Conservation (phyloP, 2,329 filamentous ascomycete species). For the Fusarium nygamai region DNA sequence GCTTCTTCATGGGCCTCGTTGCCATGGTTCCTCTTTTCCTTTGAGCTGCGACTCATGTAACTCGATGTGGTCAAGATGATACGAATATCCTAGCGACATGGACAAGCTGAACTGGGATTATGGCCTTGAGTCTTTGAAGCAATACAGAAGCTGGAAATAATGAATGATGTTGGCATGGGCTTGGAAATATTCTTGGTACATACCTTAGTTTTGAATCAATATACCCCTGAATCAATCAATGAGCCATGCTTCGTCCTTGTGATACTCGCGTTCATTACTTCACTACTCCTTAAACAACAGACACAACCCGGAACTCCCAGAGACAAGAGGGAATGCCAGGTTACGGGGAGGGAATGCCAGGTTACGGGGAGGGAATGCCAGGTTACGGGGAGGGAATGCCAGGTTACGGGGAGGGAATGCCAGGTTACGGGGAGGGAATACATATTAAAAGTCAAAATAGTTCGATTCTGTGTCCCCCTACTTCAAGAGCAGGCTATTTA, state of each 20-base stretch:
- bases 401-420: too few species aligned
- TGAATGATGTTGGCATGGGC: slow-evolving; percentile 5
- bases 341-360: too few species aligned
- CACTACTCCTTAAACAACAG: not conserved
- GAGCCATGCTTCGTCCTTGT: not conserved
- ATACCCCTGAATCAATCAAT: slow-evolving; percentile 19
- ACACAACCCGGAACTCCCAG: not conserved
- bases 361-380: too few species aligned
- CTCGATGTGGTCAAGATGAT: not conserved
- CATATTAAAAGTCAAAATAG: slow-evolving; percentile 2
- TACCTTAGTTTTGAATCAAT: slow-evolving; percentile 6
- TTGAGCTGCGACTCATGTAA: slow-evolving; percentile 7
- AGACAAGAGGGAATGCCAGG: too few species aligned
- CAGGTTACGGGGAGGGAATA: not conserved
- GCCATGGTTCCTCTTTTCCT: slow-evolving; percentile 41
- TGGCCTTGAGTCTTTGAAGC: not conserved
- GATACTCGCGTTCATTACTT: not conserved
- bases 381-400: too few species aligned
- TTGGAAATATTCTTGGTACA: not conserved
- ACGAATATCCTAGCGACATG: not conserved
- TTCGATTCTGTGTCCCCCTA: slow-evolving; percentile 24
- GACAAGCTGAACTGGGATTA: not conserved
- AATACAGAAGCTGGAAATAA: slow-evolving; percentile 10
- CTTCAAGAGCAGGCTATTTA: slow-evolving; percentile 4
- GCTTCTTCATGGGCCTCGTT: slow-evolving; percentile 36